These are phyloP conservation scores for Desmodesmus armatus DNA, from an alignment of 139 green algal genomes.

Conservation along the genomic window DNA sequence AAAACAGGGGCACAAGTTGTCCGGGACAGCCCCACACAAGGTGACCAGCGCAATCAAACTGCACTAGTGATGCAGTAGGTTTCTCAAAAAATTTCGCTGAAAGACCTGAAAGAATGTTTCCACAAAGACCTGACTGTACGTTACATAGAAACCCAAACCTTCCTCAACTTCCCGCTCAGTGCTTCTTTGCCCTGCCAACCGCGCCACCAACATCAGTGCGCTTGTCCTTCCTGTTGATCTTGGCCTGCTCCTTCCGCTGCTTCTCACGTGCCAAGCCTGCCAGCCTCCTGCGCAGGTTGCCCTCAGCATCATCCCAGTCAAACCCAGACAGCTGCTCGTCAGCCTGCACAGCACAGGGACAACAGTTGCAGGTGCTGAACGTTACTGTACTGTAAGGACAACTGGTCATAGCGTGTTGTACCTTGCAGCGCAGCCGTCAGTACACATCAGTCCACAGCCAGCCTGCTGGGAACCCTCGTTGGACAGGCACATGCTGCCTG, in stretches of 20 bases:
- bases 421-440: no score
- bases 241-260: constrained; percentile 61
- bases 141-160: background rate
- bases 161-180: background rate
- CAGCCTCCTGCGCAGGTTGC: constrained; percentile 72
- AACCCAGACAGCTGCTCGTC: constrained; percentile 71
- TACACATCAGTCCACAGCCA: no score
- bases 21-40: no score
- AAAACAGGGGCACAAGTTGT: no score
- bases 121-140: no score
- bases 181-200: constrained; percentile 19
- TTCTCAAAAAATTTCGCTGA: no score
- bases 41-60: no score
- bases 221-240: constrained; percentile 4
- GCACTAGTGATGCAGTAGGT: no score
- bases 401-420: background rate
- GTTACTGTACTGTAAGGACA: background rate
- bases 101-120: no score
- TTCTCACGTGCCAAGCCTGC: constrained; percentile 77
- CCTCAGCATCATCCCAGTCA: constrained; percentile 81
- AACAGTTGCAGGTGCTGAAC: background rate
- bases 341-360: constrained; percentile 23
- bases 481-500: background rate
- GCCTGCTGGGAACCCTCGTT: background rate
- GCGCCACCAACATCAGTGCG: no score